Evolutionary conservation across 2,329 filamentous ascomycete species (phyloP).

Genomic region (Plectosphaerella cucumerina): DNA sequence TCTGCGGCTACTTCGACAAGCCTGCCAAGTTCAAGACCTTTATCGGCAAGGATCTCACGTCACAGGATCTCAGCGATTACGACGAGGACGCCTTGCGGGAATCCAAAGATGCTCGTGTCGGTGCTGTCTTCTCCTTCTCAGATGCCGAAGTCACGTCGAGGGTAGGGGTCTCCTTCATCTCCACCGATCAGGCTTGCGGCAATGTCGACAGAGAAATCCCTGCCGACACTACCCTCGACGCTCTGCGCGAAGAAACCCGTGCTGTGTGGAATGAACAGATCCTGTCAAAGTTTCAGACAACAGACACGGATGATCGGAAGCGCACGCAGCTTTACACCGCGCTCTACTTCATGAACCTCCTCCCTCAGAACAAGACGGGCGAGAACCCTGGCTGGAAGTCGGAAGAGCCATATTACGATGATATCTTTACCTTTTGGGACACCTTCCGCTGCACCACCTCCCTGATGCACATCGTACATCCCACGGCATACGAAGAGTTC

Average conservation of each 20-base stretch:
- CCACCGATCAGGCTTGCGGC: constrained; percentile 52
- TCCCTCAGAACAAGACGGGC: constrained; percentile 66
- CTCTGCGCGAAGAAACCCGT: constrained; percentile 42
- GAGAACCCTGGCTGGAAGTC: constrained; percentile 66
- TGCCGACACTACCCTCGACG: constrained; percentile 31
- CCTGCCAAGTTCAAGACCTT: constrained; percentile 41
- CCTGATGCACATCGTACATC: constrained; percentile 62
- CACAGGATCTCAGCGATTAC: constrained; percentile 25
- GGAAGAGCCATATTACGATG: constrained; percentile 65
- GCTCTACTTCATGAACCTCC: constrained; percentile 65
- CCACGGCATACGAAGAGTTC: constrained; percentile 58
- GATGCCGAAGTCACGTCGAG: constrained; percentile 45
- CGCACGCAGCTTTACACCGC: constrained; percentile 62
- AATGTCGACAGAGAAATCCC: constrained; percentile 56
- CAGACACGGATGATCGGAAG: constrained; percentile 48
- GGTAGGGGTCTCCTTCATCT: constrained; percentile 68
- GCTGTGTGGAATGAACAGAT: constrained; percentile 58
- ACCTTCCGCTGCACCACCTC: constrained; percentile 61
- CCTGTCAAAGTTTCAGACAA: constrained; percentile 59
- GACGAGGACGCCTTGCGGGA: constrained; percentile 24
- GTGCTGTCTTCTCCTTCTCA: constrained; percentile 52
- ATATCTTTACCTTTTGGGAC: constrained; percentile 68
- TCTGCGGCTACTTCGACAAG: constrained; percentile 57
- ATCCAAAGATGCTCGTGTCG: constrained; percentile 34
- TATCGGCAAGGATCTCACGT: constrained; percentile 26